Evolutionary conservation across 441 rosid genomes (phyloP).

Genomic region (Erysimum cheiri): DNA sequence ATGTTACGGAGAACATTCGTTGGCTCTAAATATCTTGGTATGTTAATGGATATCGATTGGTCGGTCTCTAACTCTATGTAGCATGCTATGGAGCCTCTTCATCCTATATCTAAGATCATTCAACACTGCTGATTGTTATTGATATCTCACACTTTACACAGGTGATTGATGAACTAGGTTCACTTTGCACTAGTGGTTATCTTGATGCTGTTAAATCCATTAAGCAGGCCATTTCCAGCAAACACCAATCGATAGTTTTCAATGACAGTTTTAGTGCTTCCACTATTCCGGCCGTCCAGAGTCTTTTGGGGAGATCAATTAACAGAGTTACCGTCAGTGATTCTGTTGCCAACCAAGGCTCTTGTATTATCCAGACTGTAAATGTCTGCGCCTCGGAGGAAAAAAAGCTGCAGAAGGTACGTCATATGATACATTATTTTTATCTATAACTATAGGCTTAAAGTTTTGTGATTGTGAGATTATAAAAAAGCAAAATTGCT

Average conservation of each 20-base stretch:
- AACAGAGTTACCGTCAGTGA: constrained; percentile 53
- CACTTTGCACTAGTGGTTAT: constrained; percentile 49
- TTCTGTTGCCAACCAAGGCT: constrained; percentile 57
- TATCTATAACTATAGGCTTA: constrained; percentile 6
- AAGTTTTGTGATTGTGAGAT: not conserved
- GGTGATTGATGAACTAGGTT: constrained; percentile 74
- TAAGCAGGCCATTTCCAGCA: constrained; percentile 62
- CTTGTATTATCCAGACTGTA: constrained; percentile 55
- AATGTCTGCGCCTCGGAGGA: constrained; percentile 51
- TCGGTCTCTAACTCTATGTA: not conserved
- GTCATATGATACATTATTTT: constrained; percentile 18
- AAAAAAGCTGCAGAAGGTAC: constrained; percentile 59
- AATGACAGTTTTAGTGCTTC: constrained; percentile 44
- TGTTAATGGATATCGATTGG: not conserved
- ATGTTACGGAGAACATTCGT: not conserved
- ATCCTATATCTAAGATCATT: constrained; percentile 1
- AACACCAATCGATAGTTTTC: constrained; percentile 63
- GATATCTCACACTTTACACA: constrained; percentile 43
- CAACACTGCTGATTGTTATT: constrained; percentile 15
- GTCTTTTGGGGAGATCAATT: constrained; percentile 52
- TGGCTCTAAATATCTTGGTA: constrained; percentile 10
- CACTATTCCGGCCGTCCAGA: constrained; percentile 46
- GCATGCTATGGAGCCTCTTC: not conserved
- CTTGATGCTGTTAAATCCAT: constrained; percentile 58
- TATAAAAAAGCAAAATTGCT: not conserved